phyloP scores from a whole-genome alignment of 345 rosid species.

The Hibiscus syriacus region DNA sequence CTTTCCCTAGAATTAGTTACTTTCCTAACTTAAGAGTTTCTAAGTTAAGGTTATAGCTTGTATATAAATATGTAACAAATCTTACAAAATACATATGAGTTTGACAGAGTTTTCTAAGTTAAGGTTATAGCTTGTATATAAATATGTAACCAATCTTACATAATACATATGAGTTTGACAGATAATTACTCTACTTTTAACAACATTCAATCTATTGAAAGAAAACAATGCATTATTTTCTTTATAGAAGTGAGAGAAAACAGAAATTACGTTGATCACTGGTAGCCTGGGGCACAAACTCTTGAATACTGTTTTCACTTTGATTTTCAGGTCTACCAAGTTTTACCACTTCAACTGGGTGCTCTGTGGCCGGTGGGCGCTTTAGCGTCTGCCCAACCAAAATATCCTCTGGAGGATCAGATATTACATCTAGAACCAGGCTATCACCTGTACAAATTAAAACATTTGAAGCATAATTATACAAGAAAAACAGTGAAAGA shows the following conservation, averaged over 20 bases:
- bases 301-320: conserved; percentile 20
- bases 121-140: too few species aligned
- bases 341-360: conserved; percentile 33
- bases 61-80: too few species aligned
- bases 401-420: conserved; percentile 41
- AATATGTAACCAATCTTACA: too few species aligned
- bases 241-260: conserved; percentile 19
- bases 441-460: conserved; percentile 44
- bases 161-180: too few species aligned
- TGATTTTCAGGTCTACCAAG: too few species aligned
- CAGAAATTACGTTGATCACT: conserved; percentile 67
- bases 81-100: too few species aligned
- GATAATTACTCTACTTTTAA: too few species aligned
- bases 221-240: conserved; percentile 16
- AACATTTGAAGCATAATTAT: conserved; percentile 7
- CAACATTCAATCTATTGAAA: conserved; percentile 25
- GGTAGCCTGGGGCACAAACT: conserved; percentile 26
- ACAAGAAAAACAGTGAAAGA: background rate
- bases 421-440: conserved; percentile 44
- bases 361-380: conserved; percentile 27
- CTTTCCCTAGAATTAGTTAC: too few species aligned
- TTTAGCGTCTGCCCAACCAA: conserved; percentile 63
- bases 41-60: too few species aligned
- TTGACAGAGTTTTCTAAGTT: too few species aligned
- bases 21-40: too few species aligned